These are phyloP conservation scores for Aspergillus hiratsukae DNA, from an alignment of 2,329 filamentous ascomycete genomes.

Conservation along the genomic window DNA sequence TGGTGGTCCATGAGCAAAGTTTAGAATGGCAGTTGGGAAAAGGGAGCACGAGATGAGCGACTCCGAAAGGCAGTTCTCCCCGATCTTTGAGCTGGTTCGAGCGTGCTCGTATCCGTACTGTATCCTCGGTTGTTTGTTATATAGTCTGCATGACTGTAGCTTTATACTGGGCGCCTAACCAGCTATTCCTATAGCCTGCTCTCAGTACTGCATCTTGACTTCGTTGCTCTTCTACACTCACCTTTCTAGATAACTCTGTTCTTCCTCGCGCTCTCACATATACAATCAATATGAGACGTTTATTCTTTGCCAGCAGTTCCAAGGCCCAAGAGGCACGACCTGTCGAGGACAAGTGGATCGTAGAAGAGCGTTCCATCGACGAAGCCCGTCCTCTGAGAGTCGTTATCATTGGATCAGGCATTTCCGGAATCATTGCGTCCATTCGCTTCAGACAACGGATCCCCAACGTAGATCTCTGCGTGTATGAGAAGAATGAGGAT, in stretches of 20 bases:
- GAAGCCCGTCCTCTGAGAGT: constrained; percentile 29
- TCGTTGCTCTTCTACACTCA: not conserved
- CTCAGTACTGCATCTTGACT: not conserved
- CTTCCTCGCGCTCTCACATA: not conserved
- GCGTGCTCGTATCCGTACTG: not conserved
- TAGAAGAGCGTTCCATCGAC: constrained; percentile 33
- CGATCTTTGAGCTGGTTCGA: not conserved
- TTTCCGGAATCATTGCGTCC: constrained; percentile 37
- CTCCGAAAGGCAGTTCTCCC: not conserved
- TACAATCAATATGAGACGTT: not conserved
- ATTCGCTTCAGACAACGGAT: constrained; percentile 36
- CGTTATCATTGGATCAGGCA: constrained; percentile 36
- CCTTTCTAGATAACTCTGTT: not conserved
- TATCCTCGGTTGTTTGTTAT: not conserved
- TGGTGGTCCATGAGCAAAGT: not conserved
- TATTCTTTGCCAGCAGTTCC: not conserved
- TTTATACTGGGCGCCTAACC: not conserved
- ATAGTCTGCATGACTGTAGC: not conserved
- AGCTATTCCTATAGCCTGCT: not conserved
- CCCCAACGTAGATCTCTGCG: constrained; percentile 30
- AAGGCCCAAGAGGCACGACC: not conserved
- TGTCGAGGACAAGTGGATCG: constrained; percentile 5
- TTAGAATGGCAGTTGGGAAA: not conserved
- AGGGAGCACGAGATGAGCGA: not conserved
- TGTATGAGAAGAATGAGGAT: constrained; percentile 34